Conservation (phyloP, 2,329 filamentous ascomycete species). For the Pleurostoma richardsiae region DNA sequence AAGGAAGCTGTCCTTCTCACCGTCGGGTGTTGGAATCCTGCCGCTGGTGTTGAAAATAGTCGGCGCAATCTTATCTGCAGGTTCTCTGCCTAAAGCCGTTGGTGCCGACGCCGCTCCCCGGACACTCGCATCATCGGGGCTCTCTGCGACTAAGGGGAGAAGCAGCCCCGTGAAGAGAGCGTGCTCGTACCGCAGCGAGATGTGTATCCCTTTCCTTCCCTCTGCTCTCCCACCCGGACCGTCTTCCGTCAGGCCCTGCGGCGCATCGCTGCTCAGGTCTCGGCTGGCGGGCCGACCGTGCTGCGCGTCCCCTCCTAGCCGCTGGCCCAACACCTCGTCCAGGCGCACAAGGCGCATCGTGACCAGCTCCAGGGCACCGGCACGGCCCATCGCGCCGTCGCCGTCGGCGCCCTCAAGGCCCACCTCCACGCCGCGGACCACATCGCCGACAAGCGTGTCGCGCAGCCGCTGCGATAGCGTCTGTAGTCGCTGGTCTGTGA, state of each 20-base stretch:
- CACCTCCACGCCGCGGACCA: constrained; percentile 56
- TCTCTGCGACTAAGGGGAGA: constrained; percentile 28
- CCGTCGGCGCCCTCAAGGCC: constrained; percentile 32
- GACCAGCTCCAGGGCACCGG: constrained; percentile 40
- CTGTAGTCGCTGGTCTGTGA: constrained; percentile 33
- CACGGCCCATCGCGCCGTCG: constrained; percentile 30
- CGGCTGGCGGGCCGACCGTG: constrained; percentile 1
- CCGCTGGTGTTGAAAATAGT: constrained; percentile 1
- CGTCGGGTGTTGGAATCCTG: not conserved
- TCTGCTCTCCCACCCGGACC: constrained; percentile 12
- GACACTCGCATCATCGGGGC: not conserved
- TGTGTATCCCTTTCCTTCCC: constrained; percentile 27
- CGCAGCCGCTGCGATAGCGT: constrained; percentile 42
- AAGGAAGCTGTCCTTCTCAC: constrained; percentile 28
- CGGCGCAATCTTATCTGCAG: not conserved
- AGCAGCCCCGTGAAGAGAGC: constrained; percentile 45
- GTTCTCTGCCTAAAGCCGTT: not conserved
- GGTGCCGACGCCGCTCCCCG: no score
- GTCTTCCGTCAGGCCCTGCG: constrained; percentile 4
- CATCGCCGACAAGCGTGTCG: constrained; percentile 51
- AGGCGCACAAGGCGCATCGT: constrained; percentile 39
- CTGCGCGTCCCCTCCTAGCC: constrained; percentile 19
- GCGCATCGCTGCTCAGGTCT: constrained; percentile 5
- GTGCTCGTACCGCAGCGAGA: constrained; percentile 49
- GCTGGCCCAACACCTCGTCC: constrained; percentile 15